A percentile compares a stretch with the other conserved stretches of the same genome.
These are phyloP conservation scores for Epichloe coenophiala DNA, from an alignment of 2,329 filamentous ascomycete genomes.

Conservation along the genomic window DNA sequence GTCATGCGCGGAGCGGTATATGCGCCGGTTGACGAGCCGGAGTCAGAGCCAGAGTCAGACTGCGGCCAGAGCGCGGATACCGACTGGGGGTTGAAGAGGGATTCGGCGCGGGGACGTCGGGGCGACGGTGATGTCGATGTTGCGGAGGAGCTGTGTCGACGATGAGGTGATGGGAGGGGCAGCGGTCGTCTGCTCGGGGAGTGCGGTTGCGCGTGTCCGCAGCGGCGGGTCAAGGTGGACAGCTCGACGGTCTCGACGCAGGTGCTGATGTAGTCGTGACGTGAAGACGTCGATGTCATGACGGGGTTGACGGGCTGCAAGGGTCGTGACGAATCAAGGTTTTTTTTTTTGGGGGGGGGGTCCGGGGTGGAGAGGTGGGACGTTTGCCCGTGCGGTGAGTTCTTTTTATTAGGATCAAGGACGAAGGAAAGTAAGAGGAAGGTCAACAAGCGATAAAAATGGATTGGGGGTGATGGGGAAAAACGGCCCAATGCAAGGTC, in stretches of 20 bases:
- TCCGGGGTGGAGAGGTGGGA: no score
- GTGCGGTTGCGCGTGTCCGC: not conserved
- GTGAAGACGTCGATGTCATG: not conserved
- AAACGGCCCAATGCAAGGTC: no score
- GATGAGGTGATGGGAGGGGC: not conserved
- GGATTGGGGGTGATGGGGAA: no score
- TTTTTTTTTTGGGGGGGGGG: no score
- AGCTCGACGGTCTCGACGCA: conserved; percentile 4
- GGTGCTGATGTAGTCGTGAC: not conserved
- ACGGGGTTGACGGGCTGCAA: not conserved
- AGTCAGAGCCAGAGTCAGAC: no score
- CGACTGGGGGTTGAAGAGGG: no score
- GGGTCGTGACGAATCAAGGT: not conserved
- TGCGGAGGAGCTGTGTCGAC: not conserved
- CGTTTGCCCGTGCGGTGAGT: no score
- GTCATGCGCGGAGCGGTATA: conserved; percentile 8
- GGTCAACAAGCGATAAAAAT: no score
- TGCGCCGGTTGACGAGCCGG: not conserved
- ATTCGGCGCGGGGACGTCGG: not conserved
- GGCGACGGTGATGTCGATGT: not conserved
- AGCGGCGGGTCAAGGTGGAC: not conserved
- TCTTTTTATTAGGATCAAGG: no score
- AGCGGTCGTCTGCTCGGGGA: not conserved
- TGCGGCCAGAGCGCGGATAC: no score
- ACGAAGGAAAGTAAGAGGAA: no score